A percentile compares a stretch with the other conserved stretches of the same genome.
phyloP scores from a whole-genome alignment of 768 basidiomycete species.

The Daedaleopsis nitida region DNA sequence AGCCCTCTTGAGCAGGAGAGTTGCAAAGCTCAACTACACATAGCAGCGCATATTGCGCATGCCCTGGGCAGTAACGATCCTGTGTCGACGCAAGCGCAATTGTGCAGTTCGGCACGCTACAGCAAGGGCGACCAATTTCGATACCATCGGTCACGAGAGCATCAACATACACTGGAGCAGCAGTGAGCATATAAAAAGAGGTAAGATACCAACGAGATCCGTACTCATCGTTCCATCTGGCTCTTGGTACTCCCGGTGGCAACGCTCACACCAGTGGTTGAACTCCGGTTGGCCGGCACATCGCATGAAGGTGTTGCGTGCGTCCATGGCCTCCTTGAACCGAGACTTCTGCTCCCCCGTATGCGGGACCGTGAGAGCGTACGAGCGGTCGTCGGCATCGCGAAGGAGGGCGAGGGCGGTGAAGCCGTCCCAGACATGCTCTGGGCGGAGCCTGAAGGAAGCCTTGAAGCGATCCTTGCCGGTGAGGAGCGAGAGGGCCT shows the following conservation, averaged over 20 bases:
- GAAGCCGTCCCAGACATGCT: slow-evolving; percentile 30
- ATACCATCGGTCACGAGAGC: slow-evolving; percentile 30
- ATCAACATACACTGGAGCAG: slow-evolving; percentile 9
- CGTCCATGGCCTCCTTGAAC: slow-evolving; percentile 26
- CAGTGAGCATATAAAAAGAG: too few relatives aligned
- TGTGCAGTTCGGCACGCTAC: slow-evolving; percentile 22
- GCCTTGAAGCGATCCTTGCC: neutral
- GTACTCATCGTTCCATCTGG: slow-evolving; percentile 8
- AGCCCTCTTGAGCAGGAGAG: too few relatives aligned
- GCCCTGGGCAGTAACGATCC: slow-evolving; percentile 20
- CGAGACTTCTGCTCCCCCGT: slow-evolving; percentile 26
- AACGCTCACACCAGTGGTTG: slow-evolving; percentile 32
- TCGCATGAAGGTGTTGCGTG: slow-evolving; percentile 28
- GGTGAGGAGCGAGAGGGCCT: neutral
- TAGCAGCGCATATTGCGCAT: too few relatives aligned
- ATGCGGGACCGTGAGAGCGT: slow-evolving; percentile 27
- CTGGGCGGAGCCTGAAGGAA: neutral
- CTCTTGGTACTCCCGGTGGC: slow-evolving; percentile 23
- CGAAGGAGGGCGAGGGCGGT: slow-evolving; percentile 27
- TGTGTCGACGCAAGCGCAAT: slow-evolving; percentile 6
- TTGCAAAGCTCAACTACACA: too few relatives aligned
- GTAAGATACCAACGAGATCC: too few relatives aligned
- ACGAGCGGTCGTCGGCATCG: slow-evolving; percentile 15
- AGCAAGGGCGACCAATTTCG: slow-evolving; percentile 30
- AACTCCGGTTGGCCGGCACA: slow-evolving; percentile 31